phyloP scores from a whole-genome alignment of 1,284 basidiomycete species.

The Cryptococcus deneoformans region DNA sequence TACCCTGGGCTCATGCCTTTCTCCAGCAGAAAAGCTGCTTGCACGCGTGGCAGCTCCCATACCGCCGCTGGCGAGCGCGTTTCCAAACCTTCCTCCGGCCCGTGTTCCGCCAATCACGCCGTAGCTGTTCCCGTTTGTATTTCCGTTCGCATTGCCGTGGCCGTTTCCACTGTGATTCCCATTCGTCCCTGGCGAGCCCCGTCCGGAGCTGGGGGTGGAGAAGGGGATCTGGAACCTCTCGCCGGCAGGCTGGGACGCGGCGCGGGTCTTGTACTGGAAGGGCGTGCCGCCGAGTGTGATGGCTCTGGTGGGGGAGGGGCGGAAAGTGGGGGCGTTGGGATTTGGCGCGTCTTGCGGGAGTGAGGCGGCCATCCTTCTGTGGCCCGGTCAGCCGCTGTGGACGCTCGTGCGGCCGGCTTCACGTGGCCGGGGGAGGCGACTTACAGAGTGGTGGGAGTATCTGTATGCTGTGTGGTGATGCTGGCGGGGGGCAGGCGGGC shows the following conservation, averaged over 20 bases:
- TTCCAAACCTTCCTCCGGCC: slow-evolving; percentile 27
- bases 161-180: not conserved
- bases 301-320: slow-evolving; percentile 27
- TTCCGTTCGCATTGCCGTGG: slow-evolving; percentile 4
- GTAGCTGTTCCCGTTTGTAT: slow-evolving; percentile 19
- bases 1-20: slow-evolving; percentile 25
- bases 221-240: slow-evolving; percentile 35
- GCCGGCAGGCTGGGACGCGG: slow-evolving; percentile 40
- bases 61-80: slow-evolving; percentile 6
- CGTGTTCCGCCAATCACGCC: slow-evolving; percentile 46
- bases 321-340: slow-evolving; percentile 16
- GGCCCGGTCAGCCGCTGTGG: too few relatives aligned
- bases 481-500: too few relatives aligned
- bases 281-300: slow-evolving; percentile 22
- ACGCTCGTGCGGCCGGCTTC: too few relatives aligned
- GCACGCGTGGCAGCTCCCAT: slow-evolving; percentile 32
- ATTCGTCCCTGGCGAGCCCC: slow-evolving; percentile 21
- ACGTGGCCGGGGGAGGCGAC: too few relatives aligned
- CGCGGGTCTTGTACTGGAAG: slow-evolving; percentile 32
- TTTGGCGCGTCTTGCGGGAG: slow-evolving; percentile 7
- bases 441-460: too few relatives aligned
- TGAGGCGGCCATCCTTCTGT: too few relatives aligned
- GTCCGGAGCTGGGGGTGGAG: slow-evolving; percentile 31
- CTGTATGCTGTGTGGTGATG: too few relatives aligned
- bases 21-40: slow-evolving; percentile 44